A percentile compares a stretch with the other conserved stretches of the same genome.
Conservation (phyloP, 352 stramenopile species). For the Globisporangium apiculatum region DNA sequence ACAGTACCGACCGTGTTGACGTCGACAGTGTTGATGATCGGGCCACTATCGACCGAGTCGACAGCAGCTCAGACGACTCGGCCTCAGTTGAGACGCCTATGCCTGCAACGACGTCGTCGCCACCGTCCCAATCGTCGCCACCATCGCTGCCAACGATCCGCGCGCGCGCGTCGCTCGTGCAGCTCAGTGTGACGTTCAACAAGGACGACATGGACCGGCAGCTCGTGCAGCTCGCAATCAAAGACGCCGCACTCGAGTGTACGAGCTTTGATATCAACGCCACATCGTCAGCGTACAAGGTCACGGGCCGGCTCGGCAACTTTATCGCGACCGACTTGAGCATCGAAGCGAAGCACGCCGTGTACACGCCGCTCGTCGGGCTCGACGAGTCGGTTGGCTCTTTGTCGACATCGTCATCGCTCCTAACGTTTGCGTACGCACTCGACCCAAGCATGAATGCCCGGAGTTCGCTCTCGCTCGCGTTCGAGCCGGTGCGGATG, state of each 20-base stretch:
- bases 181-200: conserved; percentile 79
- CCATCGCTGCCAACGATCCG: conserved; percentile 17
- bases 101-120: neutral
- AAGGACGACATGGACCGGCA: conserved; percentile 70
- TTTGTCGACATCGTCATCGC: conserved; percentile 7
- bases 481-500: conserved; percentile 58
- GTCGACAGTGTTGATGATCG: neutral
- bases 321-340: conserved; percentile 72
- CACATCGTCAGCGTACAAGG: conserved; percentile 5
- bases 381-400: conserved; percentile 26
- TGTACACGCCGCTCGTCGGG: conserved; percentile 64
- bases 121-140: conserved; percentile 2
- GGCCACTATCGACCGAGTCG: neutral
- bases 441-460: conserved; percentile 13
- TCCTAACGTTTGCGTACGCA: conserved; percentile 31
- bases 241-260: conserved; percentile 44
- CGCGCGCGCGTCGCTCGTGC: conserved; percentile 54
- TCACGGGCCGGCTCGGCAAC: conserved; percentile 52
- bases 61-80: neutral
- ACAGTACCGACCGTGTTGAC: neutral
- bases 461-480: conserved; percentile 39
- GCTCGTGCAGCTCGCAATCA: conserved; percentile 52
- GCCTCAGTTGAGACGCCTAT: neutral
- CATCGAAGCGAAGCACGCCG: conserved; percentile 40
- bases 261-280: conserved; percentile 9